Evolutionary conservation across 495 filamentous ascomycete genomes (phyloP).

Genomic region (Penicillium herquei): DNA sequence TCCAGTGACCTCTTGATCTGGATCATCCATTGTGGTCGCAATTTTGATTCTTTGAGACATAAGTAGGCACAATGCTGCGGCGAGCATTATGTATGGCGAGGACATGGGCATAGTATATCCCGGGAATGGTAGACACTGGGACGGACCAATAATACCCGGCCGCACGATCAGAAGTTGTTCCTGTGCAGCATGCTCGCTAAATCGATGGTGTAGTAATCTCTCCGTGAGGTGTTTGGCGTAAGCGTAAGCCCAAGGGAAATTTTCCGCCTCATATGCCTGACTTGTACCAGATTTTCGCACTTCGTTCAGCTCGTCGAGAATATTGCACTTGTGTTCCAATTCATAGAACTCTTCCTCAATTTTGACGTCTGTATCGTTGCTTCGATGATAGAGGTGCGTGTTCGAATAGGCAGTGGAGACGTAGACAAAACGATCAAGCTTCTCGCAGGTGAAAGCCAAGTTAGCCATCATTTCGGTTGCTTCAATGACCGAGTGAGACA

Average conservation of each 20-base stretch:
- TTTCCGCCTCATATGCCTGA: not conserved
- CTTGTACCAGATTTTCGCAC: not conserved
- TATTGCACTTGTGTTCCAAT: not conserved
- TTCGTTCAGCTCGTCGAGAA: not conserved
- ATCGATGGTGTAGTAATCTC: not conserved
- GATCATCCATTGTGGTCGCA: no score
- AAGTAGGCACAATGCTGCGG: no score
- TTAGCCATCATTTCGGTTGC: constrained; percentile 4
- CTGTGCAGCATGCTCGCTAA: no score
- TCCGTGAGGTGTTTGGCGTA: not conserved
- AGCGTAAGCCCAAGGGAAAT: not conserved
- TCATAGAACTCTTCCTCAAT: constrained; percentile 8
- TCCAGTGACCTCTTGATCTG: no score
- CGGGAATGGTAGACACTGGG: not conserved
- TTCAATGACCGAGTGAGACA: constrained; percentile 9
- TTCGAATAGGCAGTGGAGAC: constrained; percentile 21
- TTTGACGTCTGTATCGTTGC: not conserved
- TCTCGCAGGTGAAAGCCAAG: not conserved
- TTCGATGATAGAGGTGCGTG: constrained; percentile 7
- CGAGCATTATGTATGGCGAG: no score
- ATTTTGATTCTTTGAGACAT: no score
- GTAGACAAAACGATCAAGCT: constrained; percentile 19
- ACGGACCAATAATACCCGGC: not conserved
- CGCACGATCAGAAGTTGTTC: not conserved
- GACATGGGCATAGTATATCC: not conserved